phyloP scores from a whole-genome alignment of 768 basidiomycete genomes.

The Peribolospora kevripleyi region DNA sequence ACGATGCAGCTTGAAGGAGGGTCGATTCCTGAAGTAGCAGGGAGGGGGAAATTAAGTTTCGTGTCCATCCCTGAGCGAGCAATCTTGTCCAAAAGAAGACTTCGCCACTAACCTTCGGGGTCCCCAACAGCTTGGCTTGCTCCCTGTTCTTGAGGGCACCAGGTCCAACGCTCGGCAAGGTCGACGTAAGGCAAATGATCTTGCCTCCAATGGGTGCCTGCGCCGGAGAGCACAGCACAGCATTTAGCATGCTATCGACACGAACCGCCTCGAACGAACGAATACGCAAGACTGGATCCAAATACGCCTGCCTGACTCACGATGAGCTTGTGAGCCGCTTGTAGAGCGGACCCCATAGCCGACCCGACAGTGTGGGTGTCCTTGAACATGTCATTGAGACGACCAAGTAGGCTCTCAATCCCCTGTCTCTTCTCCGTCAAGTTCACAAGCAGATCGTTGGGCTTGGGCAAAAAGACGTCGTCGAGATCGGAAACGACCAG shows the following conservation, averaged over 20 bases:
- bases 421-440: conserved; percentile 56
- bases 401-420: conserved; percentile 53
- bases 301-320: conserved; percentile 21
- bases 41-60: neutral
- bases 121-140: conserved; percentile 86
- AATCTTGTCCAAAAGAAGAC: neutral
- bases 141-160: conserved; percentile 89
- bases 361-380: conserved; percentile 84
- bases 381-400: conserved; percentile 89
- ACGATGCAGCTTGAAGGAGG: conserved; percentile 70
- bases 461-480: conserved; percentile 92
- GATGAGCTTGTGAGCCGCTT: conserved; percentile 89
- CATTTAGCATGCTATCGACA: neutral
- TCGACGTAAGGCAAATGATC: conserved; percentile 62
- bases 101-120: conserved; percentile 40
- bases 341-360: conserved; percentile 79
- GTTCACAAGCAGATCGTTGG: conserved; percentile 87
- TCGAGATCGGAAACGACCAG: conserved; percentile 91
- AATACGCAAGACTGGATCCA: neutral
- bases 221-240: neutral
- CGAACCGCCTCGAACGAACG: neutral
- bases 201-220: conserved; percentile 85
- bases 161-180: conserved; percentile 62
- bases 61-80: neutral
- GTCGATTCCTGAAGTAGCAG: conserved; percentile 44